Evolutionary conservation across 108 stramenopile species (phyloP).

Genomic region (Conticribra guillardii): DNA sequence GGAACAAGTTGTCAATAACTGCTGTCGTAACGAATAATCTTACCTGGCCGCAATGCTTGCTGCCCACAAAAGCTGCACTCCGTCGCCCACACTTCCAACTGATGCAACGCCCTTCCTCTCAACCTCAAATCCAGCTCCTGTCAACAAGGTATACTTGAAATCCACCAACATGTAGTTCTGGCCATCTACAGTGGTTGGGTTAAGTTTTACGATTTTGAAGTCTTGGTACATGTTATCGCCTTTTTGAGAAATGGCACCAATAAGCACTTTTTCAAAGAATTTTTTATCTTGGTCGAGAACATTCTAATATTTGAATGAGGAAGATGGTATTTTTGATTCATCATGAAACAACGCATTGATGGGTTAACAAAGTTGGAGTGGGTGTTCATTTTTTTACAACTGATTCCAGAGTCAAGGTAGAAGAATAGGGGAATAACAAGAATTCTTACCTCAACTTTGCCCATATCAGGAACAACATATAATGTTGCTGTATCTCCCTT

Average conservation of each 20-base stretch:
- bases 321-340: background rate
- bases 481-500: constrained; percentile 97
- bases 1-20: background rate
- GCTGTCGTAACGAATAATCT: background rate
- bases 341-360: too few relatives aligned
- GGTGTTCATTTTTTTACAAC: too few relatives aligned
- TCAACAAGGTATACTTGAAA: constrained; percentile 94
- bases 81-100: constrained; percentile 81
- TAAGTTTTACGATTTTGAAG: constrained; percentile 90
- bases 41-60: constrained; percentile 70
- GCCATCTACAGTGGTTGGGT: constrained; percentile 51
- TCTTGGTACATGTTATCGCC: constrained; percentile 91
- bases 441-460: constrained; percentile 66
- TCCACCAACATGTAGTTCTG: constrained; percentile 83
- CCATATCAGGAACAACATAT: constrained; percentile 69
- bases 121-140: constrained; percentile 96
- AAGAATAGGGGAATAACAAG: too few relatives aligned
- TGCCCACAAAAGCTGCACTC: constrained; percentile 85
- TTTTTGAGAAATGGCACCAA: constrained; percentile 83
- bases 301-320: constrained; percentile 33
- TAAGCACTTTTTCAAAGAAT: constrained; percentile 73
- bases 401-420: too few relatives aligned
- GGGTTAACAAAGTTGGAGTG: too few relatives aligned
- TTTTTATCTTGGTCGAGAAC: constrained; percentile 63
- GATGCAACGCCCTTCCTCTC: constrained; percentile 88